Percentiles rank a stretch among this genome's conserved stretches.
These are phyloP conservation scores for Sanghuangporus weigelae DNA, from an alignment of 1,284 basidiomycete species.

Conservation along the genomic window DNA sequence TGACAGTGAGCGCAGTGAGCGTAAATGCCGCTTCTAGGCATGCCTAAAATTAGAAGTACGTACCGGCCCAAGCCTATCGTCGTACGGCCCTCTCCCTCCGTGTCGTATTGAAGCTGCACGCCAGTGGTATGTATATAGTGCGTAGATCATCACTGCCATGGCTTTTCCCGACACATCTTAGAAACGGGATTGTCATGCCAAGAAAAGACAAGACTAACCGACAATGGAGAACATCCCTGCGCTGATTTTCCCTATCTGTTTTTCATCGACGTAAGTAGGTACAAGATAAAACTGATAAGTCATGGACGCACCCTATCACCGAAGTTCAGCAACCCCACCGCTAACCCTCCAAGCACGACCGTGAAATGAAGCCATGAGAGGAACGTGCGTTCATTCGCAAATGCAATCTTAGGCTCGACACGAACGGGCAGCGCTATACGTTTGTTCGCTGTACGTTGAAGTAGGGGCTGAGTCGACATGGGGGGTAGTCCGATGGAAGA, in stretches of 20 bases:
- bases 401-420: constrained; percentile 92
- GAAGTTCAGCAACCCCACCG: constrained; percentile 96
- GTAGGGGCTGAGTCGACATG: constrained; percentile 97
- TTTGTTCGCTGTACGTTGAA: constrained; percentile 93
- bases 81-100: constrained; percentile 92
- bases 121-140: constrained; percentile 94
- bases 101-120: constrained; percentile 89
- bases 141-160: constrained; percentile 96
- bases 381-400: constrained; percentile 94
- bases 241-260: constrained; percentile 83
- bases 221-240: constrained; percentile 91
- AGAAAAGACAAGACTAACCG: constrained; percentile 46
- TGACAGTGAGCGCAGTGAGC: constrained; percentile 29
- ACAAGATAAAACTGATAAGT: constrained; percentile 1
- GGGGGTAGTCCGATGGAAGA: background rate
- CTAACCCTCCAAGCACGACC: constrained; percentile 88
- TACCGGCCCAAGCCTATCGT: constrained; percentile 87
- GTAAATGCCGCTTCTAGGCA: constrained; percentile 9
- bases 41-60: constrained; percentile 27
- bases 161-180: constrained; percentile 42
- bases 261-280: background rate
- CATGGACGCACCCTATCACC: constrained; percentile 72
- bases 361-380: constrained; percentile 96
- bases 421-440: constrained; percentile 93
- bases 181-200: background rate